These are phyloP conservation scores for Colletotrichum tamarilloi DNA, from an alignment of 2,329 filamentous ascomycete genomes.

Conservation along the genomic window DNA sequence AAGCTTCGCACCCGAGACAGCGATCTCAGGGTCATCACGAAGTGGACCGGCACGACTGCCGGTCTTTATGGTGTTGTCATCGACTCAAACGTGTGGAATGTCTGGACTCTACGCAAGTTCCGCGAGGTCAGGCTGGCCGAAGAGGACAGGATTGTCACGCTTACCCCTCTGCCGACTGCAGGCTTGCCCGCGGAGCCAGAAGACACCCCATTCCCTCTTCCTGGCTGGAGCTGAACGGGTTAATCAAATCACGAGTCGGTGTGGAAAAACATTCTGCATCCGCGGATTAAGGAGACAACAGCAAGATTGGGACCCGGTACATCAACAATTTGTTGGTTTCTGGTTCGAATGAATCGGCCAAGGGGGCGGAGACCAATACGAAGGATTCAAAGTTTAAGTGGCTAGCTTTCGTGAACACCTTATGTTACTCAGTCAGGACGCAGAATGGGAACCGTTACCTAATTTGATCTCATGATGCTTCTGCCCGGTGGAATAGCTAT, in stretches of 20 bases:
- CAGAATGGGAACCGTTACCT: too few relatives aligned
- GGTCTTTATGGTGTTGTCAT: constrained; percentile 25
- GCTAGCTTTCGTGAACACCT: too few relatives aligned
- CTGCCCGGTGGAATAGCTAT: too few relatives aligned
- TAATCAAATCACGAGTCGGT: too few relatives aligned
- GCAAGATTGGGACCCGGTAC: too few relatives aligned
- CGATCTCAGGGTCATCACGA: not conserved
- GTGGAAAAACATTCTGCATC: not conserved
- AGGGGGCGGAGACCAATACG: too few relatives aligned
- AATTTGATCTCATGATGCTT: too few relatives aligned
- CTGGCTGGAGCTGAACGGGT: not conserved
- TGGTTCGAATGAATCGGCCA: too few relatives aligned
- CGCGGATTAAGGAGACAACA: not conserved
- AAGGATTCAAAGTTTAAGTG: too few relatives aligned
- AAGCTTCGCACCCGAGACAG: constrained; percentile 1
- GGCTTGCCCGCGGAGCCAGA: not conserved
- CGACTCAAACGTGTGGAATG: constrained; percentile 9
- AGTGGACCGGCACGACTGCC: not conserved
- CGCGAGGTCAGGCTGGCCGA: constrained; percentile 18
- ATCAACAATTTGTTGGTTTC: too few relatives aligned
- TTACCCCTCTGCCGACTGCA: not conserved
- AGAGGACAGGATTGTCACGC: not conserved
- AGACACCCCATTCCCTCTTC: not conserved
- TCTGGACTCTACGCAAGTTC: not conserved
- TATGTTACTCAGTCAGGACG: too few relatives aligned